Percentiles rank a stretch among this genome's conserved stretches.
These are phyloP conservation scores for Rutstroemia sp. DNA, from an alignment of 2,329 filamentous ascomycete species.

Conservation along the genomic window DNA sequence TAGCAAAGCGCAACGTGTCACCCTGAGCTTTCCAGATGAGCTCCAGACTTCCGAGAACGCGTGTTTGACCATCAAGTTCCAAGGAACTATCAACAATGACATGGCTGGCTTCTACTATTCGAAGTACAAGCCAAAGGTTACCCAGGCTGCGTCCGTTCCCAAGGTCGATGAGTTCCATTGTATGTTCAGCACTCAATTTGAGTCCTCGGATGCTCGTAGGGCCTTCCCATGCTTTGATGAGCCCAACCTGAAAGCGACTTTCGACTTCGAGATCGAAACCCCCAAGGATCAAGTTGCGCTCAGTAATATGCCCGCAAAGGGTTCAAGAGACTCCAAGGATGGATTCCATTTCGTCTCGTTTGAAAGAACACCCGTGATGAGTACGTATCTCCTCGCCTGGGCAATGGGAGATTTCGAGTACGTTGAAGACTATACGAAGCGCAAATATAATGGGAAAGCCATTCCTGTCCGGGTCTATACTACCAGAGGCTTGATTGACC, in stretches of 20 bases:
- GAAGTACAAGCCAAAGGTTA: constrained; percentile 77
- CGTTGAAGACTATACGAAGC: constrained; percentile 81
- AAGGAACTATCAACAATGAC: constrained; percentile 77
- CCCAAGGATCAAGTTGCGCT: constrained; percentile 82
- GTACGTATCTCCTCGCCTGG: constrained; percentile 87
- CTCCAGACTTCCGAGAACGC: constrained; percentile 62
- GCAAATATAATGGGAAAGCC: constrained; percentile 83
- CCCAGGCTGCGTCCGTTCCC: constrained; percentile 70
- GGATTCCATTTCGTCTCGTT: constrained; percentile 72
- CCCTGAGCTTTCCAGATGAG: constrained; percentile 66
- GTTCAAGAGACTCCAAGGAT: constrained; percentile 47
- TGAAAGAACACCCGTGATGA: constrained; percentile 77
- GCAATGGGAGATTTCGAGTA: constrained; percentile 96
- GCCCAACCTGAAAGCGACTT: constrained; percentile 92
- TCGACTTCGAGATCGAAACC: constrained; percentile 88
- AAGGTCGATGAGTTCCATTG: constrained; percentile 59
- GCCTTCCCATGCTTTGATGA: constrained; percentile 99
- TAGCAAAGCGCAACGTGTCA: constrained; percentile 74
- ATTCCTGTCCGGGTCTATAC: constrained; percentile 95
- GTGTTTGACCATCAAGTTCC: constrained; percentile 62
- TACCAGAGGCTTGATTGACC: constrained; percentile 85
- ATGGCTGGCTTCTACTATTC: constrained; percentile 94
- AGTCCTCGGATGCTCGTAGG: constrained; percentile 87
- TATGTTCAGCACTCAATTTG: constrained; percentile 95
- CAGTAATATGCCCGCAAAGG: constrained; percentile 92